Evolutionary conservation across 352 stramenopile species (phyloP), one percentile per base, ranked within the genome.

Genomic region (Pythium coloratum): DNA sequence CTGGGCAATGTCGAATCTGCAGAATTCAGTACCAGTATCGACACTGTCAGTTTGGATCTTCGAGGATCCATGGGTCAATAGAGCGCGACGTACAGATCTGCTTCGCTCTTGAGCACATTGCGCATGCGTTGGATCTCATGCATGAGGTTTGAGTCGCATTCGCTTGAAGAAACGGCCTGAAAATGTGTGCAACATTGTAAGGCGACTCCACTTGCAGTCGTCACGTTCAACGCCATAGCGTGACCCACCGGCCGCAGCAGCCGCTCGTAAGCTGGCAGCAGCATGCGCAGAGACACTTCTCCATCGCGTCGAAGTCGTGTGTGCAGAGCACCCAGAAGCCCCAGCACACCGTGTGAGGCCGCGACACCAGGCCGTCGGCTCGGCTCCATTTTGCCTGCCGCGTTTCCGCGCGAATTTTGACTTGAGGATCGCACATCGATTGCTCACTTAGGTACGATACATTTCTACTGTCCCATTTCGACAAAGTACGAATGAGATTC

Each of bases 211-310:
- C 0, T 62, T 33, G 14, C 30, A 70, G 55, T 14, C 24, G 32
- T n/a, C 24, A 38, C 7, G 2, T 33, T n/a, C 30, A 7, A 28
- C 40, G 24, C 10, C 7, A 32, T 50, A 58, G 38, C 54, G 62
- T 16, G 2, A 67, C 81, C 33, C 73, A 90, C 84, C 38, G 75
- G 75, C 28, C 59, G 70, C 60, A 92, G 71, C 8, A 92, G 74
- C 42, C 66, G 78, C 70, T 88, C 67, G 51, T 83, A 90, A 30
- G 72, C 53, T 1, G 71, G 62, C 16, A 83, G 24, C 1, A 88
- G 54, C 38, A 63, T 58, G n/a, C 62, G 71, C 55, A 92, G 66
- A 16, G 54, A 65, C 58, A 63, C 64, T 63, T 53, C 61, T 24
- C 51, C 33, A 3, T 75, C 64, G 0, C 47, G 42, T 18, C 54